phyloP scores from a whole-genome alignment of 2,329 filamentous ascomycete genomes.

The Camillea tinctor region DNA sequence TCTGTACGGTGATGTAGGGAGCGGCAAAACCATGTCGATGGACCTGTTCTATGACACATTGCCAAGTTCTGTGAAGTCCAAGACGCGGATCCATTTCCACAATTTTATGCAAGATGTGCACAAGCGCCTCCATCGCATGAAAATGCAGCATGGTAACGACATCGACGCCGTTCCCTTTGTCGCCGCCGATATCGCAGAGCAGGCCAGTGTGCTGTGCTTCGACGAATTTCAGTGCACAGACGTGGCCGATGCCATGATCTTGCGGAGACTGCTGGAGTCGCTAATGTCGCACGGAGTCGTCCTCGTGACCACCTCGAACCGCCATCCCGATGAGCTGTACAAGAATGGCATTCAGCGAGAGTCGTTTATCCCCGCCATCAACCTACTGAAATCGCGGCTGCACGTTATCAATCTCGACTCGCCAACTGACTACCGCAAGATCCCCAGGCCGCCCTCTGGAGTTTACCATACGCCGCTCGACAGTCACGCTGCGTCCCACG shows the following conservation, averaged over 20 bases:
- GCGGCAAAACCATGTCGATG: constrained; percentile 99
- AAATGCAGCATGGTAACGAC: constrained; percentile 84
- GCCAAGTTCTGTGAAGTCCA: constrained; percentile 73
- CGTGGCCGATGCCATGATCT: constrained; percentile 97
- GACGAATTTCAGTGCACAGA: constrained; percentile 99
- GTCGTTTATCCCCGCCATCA: constrained; percentile 93
- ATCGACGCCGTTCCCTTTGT: constrained; percentile 89
- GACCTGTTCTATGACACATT: constrained; percentile 95
- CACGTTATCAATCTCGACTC: constrained; percentile 94
- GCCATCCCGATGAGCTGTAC: constrained; percentile 95
- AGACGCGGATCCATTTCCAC: constrained; percentile 96
- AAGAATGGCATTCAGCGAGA: constrained; percentile 97
- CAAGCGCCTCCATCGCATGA: constrained; percentile 83
- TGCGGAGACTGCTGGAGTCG: constrained; percentile 80
- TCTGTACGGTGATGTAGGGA: constrained; percentile 94
- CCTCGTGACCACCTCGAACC: constrained; percentile 91
- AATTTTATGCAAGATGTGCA: constrained; percentile 99
- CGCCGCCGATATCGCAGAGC: constrained; percentile 87
- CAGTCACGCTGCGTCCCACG: constrained; percentile 72
- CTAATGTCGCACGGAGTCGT: constrained; percentile 98
- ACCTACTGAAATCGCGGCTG: constrained; percentile 79
- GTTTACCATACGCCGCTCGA: constrained; percentile 93
- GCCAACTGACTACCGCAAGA: constrained; percentile 94
- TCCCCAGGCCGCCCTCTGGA: constrained; percentile 85
- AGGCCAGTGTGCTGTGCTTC: constrained; percentile 86